Conservation (phyloP, 495 filamentous ascomycete species). For the Trichoderma reesei region DNA sequence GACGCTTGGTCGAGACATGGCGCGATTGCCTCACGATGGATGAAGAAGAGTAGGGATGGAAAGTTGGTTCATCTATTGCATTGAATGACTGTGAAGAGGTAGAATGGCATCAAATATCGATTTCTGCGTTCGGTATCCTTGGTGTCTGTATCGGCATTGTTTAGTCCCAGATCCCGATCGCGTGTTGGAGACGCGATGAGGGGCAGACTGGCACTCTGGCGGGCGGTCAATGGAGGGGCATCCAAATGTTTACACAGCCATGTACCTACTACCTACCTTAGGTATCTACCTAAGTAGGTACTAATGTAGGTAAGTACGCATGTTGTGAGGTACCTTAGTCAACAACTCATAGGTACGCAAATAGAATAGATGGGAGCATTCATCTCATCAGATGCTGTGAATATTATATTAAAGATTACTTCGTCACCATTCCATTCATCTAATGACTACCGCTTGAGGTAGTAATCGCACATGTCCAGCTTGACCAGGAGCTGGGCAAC, state of each 20-base stretch:
- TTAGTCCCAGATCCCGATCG: neutral
- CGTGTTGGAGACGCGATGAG: constrained; percentile 9
- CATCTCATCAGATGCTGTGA: no score
- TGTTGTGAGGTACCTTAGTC: no score
- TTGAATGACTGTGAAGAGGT: neutral
- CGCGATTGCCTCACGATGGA: neutral
- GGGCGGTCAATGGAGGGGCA: constrained; percentile 8
- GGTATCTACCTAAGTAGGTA: no score
- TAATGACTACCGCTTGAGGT: neutral
- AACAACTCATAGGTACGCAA: no score
- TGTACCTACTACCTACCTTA: neutral
- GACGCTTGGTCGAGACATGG: constrained; percentile 37
- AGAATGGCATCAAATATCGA: neutral
- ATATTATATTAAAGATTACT: neutral
- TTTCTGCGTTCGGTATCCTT: neutral
- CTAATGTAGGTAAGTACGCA: no score
- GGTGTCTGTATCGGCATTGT: neutral
- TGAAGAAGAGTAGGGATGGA: neutral
- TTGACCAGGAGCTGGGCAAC: constrained; percentile 12
- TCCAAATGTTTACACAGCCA: neutral
- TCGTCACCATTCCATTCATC: neutral
- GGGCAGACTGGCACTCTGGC: constrained; percentile 2
- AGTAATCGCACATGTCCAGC: constrained; percentile 10
- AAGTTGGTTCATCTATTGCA: neutral
- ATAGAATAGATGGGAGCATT: no score